phyloP scores from a whole-genome alignment of 2,329 filamentous ascomycete genomes.

The Lachnum nothofagi region DNA sequence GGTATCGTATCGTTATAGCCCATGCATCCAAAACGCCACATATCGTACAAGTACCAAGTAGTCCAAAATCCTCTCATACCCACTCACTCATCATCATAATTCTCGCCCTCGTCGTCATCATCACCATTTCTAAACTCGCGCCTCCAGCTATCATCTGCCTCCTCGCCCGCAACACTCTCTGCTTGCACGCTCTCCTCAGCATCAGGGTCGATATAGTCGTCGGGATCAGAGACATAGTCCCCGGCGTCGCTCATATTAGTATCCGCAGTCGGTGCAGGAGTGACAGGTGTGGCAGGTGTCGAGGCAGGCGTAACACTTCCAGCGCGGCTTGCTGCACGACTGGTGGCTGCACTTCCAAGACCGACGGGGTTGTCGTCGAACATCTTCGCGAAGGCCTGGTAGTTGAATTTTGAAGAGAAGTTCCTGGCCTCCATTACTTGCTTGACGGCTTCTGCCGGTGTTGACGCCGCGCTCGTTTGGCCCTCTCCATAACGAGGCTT shows the following conservation, averaged over 20 bases:
- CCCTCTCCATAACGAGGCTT: conserved; percentile 59
- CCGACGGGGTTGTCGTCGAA: conserved; percentile 40
- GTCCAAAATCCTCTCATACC: no score
- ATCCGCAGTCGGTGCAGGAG: background rate
- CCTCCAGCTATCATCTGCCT: conserved; percentile 1
- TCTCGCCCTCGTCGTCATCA: background rate
- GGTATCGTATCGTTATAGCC: no score
- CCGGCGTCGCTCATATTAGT: background rate
- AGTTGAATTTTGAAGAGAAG: conserved; percentile 72
- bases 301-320: conserved; percentile 5
- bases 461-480: conserved; percentile 60
- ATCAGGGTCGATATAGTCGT: background rate
- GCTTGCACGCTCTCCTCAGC: background rate
- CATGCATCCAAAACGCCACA: no score
- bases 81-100: no score
- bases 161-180: background rate
- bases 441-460: conserved; percentile 63
- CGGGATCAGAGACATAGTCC: background rate
- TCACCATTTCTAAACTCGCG: background rate
- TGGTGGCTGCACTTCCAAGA: conserved; percentile 45
- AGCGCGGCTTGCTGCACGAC: conserved; percentile 36
- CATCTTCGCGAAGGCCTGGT: conserved; percentile 55
- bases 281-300: background rate
- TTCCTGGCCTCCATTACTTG: conserved; percentile 62
- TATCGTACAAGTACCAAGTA: no score